Evolutionary conservation across 2,329 filamentous ascomycete genomes (phyloP).

Genomic region (Alternaria sp.): DNA sequence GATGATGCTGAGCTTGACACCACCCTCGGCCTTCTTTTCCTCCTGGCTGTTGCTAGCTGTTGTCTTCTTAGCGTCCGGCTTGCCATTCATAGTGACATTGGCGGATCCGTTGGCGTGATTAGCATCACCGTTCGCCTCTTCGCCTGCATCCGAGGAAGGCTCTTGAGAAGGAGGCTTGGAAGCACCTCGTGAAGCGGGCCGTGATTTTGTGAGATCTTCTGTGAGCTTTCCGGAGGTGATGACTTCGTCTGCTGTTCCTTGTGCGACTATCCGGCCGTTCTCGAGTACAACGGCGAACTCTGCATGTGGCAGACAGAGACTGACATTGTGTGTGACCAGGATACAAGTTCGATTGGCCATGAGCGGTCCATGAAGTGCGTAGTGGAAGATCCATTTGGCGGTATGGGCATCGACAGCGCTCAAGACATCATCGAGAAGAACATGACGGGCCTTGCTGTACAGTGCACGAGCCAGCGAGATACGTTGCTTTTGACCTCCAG

Average conservation of each 20-base stretch:
- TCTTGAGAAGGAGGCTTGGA: constrained; percentile 81
- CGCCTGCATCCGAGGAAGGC: constrained; percentile 78
- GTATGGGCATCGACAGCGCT: constrained; percentile 98
- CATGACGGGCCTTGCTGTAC: constrained; percentile 92
- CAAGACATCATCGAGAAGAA: constrained; percentile 93
- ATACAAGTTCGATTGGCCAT: constrained; percentile 93
- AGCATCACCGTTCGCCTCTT: constrained; percentile 50
- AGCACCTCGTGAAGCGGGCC: constrained; percentile 71
- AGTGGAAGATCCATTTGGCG: constrained; percentile 96
- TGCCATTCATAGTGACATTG: constrained; percentile 58
- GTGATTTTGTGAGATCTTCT: constrained; percentile 82
- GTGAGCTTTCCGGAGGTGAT: constrained; percentile 89
- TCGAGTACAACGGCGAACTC: constrained; percentile 85
- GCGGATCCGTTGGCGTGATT: constrained; percentile 60
- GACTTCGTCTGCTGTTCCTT: constrained; percentile 81
- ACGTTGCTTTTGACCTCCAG: constrained; percentile 95
- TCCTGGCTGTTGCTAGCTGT: constrained; percentile 60
- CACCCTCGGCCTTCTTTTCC: constrained; percentile 84
- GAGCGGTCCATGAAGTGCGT: constrained; percentile 87
- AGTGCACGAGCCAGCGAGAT: constrained; percentile 96
- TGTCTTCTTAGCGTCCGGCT: constrained; percentile 53
- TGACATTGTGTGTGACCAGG: constrained; percentile 92
- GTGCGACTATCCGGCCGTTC: constrained; percentile 80
- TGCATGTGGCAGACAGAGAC: constrained; percentile 83
- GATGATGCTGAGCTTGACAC: constrained; percentile 88